Percentiles rank a stretch among this genome's conserved stretches.
phyloP scores from a whole-genome alignment of 1,284 basidiomycete genomes.

The Ustilago hordei region DNA sequence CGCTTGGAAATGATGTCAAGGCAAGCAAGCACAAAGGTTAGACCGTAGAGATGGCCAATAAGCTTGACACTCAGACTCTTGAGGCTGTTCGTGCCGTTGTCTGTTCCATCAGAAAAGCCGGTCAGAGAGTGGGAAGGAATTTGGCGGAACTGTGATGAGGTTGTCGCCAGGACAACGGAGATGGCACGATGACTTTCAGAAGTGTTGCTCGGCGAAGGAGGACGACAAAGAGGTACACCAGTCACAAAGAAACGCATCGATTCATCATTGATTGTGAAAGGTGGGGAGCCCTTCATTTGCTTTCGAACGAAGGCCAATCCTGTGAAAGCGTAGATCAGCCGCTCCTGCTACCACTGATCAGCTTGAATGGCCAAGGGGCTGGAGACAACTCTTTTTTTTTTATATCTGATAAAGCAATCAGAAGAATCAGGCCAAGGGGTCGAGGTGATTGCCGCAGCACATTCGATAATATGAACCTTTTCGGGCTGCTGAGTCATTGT shows the following conservation, averaged over 20 bases:
- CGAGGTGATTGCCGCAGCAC: slow-evolving; percentile 9
- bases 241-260: no score
- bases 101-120: background rate
- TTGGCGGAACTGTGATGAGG: background rate
- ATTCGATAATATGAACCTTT: background rate
- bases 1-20: no score
- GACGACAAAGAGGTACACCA: no score
- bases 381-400: background rate
- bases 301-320: background rate
- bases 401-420: background rate
- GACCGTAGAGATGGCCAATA: background rate
- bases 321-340: background rate
- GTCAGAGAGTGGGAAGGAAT: background rate
- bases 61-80: background rate
- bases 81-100: background rate
- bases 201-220: background rate
- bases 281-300: no score
- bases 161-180: background rate
- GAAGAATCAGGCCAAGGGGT: background rate
- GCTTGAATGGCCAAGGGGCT: background rate
- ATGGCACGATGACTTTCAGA: background rate
- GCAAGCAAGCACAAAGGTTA: no score
- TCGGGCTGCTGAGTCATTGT: background rate
- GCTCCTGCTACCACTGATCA: background rate
- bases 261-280: no score